phyloP scores from a whole-genome alignment of 192 early-diverging fungal genomes.

The Funneliformis geosporum region DNA sequence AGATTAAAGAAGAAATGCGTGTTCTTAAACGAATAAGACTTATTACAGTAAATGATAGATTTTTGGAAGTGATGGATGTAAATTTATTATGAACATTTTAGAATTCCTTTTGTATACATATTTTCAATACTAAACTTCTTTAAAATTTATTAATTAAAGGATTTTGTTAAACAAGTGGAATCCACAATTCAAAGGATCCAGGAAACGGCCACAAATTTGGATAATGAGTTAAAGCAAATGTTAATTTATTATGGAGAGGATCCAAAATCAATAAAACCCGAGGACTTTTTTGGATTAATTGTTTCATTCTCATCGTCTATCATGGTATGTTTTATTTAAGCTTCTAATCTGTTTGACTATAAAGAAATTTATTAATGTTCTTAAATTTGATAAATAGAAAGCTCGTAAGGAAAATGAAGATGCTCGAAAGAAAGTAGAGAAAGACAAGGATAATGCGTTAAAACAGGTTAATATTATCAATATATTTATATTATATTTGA shows the following conservation, averaged over 20 bases:
- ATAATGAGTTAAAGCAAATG: constrained; percentile 48
- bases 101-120: not conserved
- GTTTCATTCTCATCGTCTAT: constrained; percentile 50
- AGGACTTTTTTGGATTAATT: constrained; percentile 59
- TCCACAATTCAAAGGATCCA: constrained; percentile 46
- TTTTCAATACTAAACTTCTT: too few relatives aligned
- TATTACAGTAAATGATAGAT: constrained; percentile 48
- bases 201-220: constrained; percentile 43
- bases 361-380: not conserved
- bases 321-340: constrained; percentile 36
- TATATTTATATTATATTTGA: not conserved
- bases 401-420: constrained; percentile 45
- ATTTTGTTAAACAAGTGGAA: constrained; percentile 50
- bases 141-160: constrained; percentile 38
- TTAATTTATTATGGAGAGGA: constrained; percentile 59
- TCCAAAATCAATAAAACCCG: constrained; percentile 48
- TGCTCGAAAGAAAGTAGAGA: constrained; percentile 23
- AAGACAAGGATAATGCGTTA: constrained; percentile 10
- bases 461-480: not conserved
- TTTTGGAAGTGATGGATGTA: constrained; percentile 59
- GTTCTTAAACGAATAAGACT: constrained; percentile 36
- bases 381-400: constrained; percentile 26
- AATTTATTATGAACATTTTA: not conserved
- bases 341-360: not conserved
- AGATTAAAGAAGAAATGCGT: constrained; percentile 52